Evolutionary conservation across 2,329 filamentous ascomycete species (phyloP).

Genomic region (Colletotrichum falcatum): DNA sequence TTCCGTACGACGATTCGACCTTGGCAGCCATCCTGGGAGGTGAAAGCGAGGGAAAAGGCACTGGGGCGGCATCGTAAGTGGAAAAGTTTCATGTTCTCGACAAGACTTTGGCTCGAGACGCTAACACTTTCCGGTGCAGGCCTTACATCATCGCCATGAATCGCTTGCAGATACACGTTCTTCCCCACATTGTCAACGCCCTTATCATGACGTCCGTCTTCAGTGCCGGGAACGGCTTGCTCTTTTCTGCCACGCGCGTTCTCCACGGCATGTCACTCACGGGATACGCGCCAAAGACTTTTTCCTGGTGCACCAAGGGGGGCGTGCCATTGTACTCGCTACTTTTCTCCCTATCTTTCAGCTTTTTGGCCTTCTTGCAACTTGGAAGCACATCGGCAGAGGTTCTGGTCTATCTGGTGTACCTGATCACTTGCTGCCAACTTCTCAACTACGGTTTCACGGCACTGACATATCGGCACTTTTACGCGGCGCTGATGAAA

Average conservation of each 20-base stretch:
- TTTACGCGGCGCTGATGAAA: slow-evolving; percentile 64
- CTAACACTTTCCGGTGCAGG: not conserved
- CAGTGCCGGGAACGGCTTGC: slow-evolving; percentile 67
- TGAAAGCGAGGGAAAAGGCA: slow-evolving; percentile 51
- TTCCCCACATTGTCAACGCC: slow-evolving; percentile 70
- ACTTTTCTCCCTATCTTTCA: slow-evolving; percentile 63
- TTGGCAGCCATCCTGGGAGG: slow-evolving; percentile 16
- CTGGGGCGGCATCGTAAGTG: slow-evolving; percentile 62
- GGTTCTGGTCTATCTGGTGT: slow-evolving; percentile 64
- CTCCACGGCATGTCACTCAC: slow-evolving; percentile 68
- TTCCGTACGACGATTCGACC: slow-evolving; percentile 65
- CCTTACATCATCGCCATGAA: slow-evolving; percentile 74
- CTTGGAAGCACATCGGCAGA: slow-evolving; percentile 60
- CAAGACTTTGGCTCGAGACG: not conserved
- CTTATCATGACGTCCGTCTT: slow-evolving; percentile 66
- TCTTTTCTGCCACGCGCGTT: slow-evolving; percentile 67
- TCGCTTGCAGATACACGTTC: slow-evolving; percentile 63
- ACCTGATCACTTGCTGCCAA: slow-evolving; percentile 59
- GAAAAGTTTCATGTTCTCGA: not conserved
- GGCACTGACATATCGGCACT: slow-evolving; percentile 66
- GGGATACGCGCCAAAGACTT: slow-evolving; percentile 61
- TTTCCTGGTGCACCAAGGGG: slow-evolving; percentile 66
- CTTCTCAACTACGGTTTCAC: slow-evolving; percentile 64
- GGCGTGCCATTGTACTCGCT: slow-evolving; percentile 73
- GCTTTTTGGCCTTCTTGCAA: slow-evolving; percentile 65